Conservation (phyloP, 768 basidiomycete genomes). For the Leccinum uliginosum region DNA sequence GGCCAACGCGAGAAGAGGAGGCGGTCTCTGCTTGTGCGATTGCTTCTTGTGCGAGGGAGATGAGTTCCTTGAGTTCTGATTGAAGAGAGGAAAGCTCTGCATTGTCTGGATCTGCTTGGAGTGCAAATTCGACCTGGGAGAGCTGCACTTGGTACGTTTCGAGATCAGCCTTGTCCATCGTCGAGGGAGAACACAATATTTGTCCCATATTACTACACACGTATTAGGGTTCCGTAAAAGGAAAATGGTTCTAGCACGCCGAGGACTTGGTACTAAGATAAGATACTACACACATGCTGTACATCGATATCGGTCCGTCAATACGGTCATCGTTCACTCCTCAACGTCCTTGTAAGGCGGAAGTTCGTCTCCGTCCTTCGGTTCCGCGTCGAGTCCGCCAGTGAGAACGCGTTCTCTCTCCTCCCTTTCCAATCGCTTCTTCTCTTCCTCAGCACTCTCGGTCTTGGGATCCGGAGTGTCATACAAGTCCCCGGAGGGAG, state of each 20-base stretch:
- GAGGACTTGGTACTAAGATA: background rate
- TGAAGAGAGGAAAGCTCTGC: conserved; percentile 67
- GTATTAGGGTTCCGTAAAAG: conserved; percentile 18
- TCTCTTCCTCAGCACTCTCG: conserved; percentile 64
- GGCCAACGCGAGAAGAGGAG: conserved; percentile 54
- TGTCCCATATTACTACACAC: background rate
- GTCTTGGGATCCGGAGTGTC: conserved; percentile 25
- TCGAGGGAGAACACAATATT: background rate
- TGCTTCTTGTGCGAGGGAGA: conserved; percentile 70
- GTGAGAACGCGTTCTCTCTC: conserved; percentile 53
- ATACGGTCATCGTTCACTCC: conserved; percentile 4
- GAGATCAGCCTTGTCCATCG: conserved; percentile 62
- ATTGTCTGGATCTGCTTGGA: conserved; percentile 72
- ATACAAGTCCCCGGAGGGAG: conserved; percentile 29
- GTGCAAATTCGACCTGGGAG: conserved; percentile 80
- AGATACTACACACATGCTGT: background rate
- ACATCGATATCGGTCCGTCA: background rate
- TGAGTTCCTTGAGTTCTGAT: conserved; percentile 78
- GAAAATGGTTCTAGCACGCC: conserved; percentile 1
- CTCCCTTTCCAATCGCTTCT: conserved; percentile 61
- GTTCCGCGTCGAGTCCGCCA: conserved; percentile 11
- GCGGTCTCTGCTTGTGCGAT: conserved; percentile 65
- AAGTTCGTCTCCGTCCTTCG: conserved; percentile 31
- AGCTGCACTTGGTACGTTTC: conserved; percentile 90
- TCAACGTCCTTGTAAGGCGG: conserved; percentile 43